Evolutionary conservation across 257 asterid species (phyloP), one percentile per base, ranked within the genome.

Genomic region (Henckelia pumila): DNA sequence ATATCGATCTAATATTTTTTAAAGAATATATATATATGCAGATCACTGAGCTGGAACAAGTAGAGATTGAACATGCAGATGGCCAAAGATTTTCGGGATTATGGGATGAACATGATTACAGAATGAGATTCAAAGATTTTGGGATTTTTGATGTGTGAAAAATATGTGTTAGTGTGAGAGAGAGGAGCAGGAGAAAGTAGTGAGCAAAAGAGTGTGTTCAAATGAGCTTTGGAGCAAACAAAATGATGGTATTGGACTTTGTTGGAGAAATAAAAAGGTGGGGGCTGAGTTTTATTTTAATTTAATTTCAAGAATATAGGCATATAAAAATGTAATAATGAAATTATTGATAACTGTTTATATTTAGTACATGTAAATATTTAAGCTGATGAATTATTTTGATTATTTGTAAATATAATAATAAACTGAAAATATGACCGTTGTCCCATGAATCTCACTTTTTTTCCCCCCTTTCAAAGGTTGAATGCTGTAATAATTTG

Each of bases 131-230:
- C 55, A 6, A 17, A 47, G 20, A 47, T 47, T 17, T 47, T 47
- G 21, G 55, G 21, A 47, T 14, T 17, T 8, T 6, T 5, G 7
- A 17, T 14, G 8, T 4, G 55, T 47, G 9, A 52, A 5, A 52
- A 32, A 19, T n/a, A 17, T n/a, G 29, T 17, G 59, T 8, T 0
- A 13, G 61, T 25, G 40, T 2, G 32, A 62, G 26, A 33, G 44
- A 8, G 60, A 32, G 73, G 22, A 70, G 14, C 71, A 62, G 59
- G 59, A 63, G 59, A 37, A 26, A 66, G n/a, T 47, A 75, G 68
- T 24, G 76, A 20, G 62, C 35, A 30, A 66, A 16, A 8, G 55
- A 4, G 8, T 3, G 21, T 47, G 55, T 47, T 47, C 20, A 17
- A 17, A 29, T 59, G 66, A 29, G 14, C 58, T 65, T 60, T 37